Evolutionary conservation across 768 basidiomycete genomes (phyloP), one percentile per base, ranked within the genome.

Genomic region (Tephrocybe rancida): DNA sequence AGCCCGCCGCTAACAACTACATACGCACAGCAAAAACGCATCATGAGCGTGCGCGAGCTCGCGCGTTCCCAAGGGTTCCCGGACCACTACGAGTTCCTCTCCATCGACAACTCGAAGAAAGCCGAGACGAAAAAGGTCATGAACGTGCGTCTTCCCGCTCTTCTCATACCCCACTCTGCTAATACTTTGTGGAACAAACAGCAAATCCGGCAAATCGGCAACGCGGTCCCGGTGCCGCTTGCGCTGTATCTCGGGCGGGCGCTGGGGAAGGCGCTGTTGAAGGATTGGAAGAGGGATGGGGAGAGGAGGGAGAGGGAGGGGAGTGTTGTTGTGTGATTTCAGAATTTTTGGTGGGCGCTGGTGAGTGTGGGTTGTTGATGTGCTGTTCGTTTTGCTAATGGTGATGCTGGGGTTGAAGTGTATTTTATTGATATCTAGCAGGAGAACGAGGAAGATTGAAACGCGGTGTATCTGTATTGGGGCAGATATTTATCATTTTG

Each of bases 51-150:
- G 13, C 74, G 81, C 27, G 89, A 91, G 61, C 81, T 78, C 39
- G 88, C 89, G 16, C 78, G 90, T 21, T 82, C 85, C 0, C 90
- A 92, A 70, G 90, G 90, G 0, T 92, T 92, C 59, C 87, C 88
- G 0, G 90, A 92, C 55, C 38, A 71, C 32, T 90, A 88, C 56
- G 56, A 75, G n/a, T 88, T 92, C 53, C 58, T 75, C 44, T 87
- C 86, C 0, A 70, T 64, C 3, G 75, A 80, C 4, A 37, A 53
- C 3, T 18, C 34, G 62, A 67, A 5, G n/a, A n/a, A n/a, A n/a
- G n/a, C n/a, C n/a, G n/a, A n/a, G 52, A 61, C 3, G 3, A 70
- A 69, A 19, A 66, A 75, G 27, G 59, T 82, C 1, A 60, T 70
- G 11, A 85, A 88, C 57, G 90, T 90, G 52, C 54, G 82, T 74